Evolutionary conservation across 495 filamentous ascomycete genomes (phyloP).

Genomic region (Cercophora samala): DNA sequence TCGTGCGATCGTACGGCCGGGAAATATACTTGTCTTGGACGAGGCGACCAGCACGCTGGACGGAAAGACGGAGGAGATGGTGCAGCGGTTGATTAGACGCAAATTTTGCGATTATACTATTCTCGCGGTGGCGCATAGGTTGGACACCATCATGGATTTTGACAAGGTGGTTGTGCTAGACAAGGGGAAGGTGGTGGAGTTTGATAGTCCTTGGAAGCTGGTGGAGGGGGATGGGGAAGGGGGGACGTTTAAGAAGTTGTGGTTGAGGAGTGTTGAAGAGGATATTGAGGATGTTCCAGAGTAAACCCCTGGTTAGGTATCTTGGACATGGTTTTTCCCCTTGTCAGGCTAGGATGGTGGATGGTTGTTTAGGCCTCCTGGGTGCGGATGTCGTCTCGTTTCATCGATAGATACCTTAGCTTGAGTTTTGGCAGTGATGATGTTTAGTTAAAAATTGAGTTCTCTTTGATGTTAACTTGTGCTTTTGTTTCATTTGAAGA

Average conservation of each 20-base stretch:
- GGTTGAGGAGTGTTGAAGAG: neutral
- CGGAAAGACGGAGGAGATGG: slow-evolving; percentile 29
- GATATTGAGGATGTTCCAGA: neutral
- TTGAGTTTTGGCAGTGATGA: too few species aligned
- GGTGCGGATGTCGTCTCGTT: too few species aligned
- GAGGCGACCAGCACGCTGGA: slow-evolving; percentile 38
- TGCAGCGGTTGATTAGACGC: slow-evolving; percentile 31
- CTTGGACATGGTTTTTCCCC: too few species aligned
- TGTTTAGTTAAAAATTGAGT: too few species aligned
- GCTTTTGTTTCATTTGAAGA: too few species aligned
- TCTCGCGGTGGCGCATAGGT: slow-evolving; percentile 43
- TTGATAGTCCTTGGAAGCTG: slow-evolving; percentile 34
- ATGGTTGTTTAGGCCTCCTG: too few species aligned
- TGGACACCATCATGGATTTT: slow-evolving; percentile 41
- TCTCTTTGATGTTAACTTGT: too few species aligned
- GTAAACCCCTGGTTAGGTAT: too few species aligned
- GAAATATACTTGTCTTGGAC: slow-evolving; percentile 31
- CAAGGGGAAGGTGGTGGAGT: slow-evolving; percentile 37
- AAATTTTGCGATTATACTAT: slow-evolving; percentile 42
- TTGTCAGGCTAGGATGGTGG: too few species aligned
- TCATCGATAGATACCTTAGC: too few species aligned
- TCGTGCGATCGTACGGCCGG: slow-evolving; percentile 50
- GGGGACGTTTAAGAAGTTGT: neutral
- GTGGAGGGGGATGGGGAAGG: slow-evolving; percentile 21
- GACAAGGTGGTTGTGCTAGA: slow-evolving; percentile 43